Base-by-base conservation (phyloP, 495 filamentous ascomycete species). In the Penicillium samsonianum region DNA sequence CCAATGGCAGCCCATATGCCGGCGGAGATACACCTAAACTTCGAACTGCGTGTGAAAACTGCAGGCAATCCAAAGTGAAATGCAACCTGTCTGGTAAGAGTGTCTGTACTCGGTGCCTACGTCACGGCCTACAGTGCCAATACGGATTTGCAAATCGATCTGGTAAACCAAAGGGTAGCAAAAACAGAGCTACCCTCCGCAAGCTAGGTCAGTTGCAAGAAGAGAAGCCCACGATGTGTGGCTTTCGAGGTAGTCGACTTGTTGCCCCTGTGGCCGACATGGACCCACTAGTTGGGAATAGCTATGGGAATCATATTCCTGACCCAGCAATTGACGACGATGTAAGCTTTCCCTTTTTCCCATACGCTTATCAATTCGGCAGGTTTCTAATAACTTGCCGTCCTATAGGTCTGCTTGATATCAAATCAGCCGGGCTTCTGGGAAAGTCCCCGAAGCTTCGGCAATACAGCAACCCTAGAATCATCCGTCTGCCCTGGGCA, bases 101-200 rank as follows among this genome's bases (percentile, higher is more conserved):
- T 33, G 67, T 71, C 6, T 79, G 76, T 58, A 73, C 71, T 22
- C 73, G 76, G 16, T 79, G 76, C 60, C 67, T 73, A 30, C 75
- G 75, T 4, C 73, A 79, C 55, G 74, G 75, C n/a, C 57, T 78
- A 44, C 68, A 71, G 47, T 79, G 76, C 53, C 71, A 70, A 58
- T 78, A 79, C 52, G 70, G 76, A 30, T 71, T 74, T 55, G 76
- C 76, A 44, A 77, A 77, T 50, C 72, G 76, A 20, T 77, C 76
- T 11, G 76, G 76, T 8, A 79, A 79, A 54, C 76, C 76, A 17
- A 79, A 79, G 54, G 76, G 76, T 8, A 79, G 74, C 57, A 79
- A 79, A 50, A 79, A 79, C 53, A 67, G 74, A 46, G 72, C 76
- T 1, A 79, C 76, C 9, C 57, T 79, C 14, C 67, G 71, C 58